Evolutionary conservation across 345 rosid genomes (phyloP), one percentile per base, ranked within the genome.

Genomic region (Cardamine resedifolia): DNA sequence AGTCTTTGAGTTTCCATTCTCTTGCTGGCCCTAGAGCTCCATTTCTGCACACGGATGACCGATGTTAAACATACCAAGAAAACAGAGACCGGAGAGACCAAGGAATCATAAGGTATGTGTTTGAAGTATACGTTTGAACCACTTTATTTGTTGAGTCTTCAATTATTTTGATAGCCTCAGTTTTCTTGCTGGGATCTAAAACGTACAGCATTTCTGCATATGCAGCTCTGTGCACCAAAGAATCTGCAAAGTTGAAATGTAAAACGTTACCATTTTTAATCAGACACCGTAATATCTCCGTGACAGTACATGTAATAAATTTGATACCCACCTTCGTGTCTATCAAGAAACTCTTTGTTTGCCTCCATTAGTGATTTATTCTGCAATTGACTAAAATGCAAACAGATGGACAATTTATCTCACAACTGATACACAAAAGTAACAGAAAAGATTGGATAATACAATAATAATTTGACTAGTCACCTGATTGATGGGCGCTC

Each of bases 191-290:
- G 39, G 93, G 85, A 73, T 90, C 93, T 72, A 92, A 83, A 53
- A 85, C 70, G 73, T 50, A 74, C 48, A 90, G 59, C 93, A 90
- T 90, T 85, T 92, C 98, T 16, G 98, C 96, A 60, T 79, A 93
- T 45, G 98, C 98, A 38, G 89, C 93, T 78, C 93, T 92, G 81
- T 92, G 98, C 90, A 86, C 84, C 85, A 92, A 85, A 36, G 97
- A 92, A 83, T 79, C 98, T 92, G 87, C 74, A 34, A 48, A 19
- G 68, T 48, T 51, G 6, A 33, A 65, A 65, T 23, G 38, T 59
- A 78, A 78, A 41, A 64, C 2, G 15, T 55, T 36, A 63, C 9
- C 36, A 45, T 15, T n/a, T 45, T 57, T 30, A 6, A 55, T 27
- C 39, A 31, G 62, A 38, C 16, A 69, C 2, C 27, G 49, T 27